Evolutionary conservation across 2,329 filamentous ascomycete species (phyloP), one percentile per base, ranked within the genome.

Genomic region (Exutisphaerella laricina): DNA sequence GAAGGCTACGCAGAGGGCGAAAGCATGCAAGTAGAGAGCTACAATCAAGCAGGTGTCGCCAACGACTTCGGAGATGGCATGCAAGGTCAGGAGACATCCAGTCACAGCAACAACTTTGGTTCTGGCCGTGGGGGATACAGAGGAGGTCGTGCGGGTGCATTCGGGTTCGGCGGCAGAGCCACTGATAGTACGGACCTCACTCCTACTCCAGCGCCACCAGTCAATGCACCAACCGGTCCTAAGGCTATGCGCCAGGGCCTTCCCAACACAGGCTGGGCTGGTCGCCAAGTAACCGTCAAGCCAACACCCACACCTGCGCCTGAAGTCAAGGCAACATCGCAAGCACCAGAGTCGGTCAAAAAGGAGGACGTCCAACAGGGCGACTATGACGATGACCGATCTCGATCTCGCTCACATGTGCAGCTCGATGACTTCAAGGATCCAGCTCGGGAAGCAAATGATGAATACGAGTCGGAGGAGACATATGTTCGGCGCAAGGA

Each of bases 181-280:
- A 53, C 36, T 18, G 51, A 53, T 44, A 51, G 45, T 22, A 56
- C 51, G 13, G 57, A 58, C 29, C 50, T 58, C 31, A 58, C 53
- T 13, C 53, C 53, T 20, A 45, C 55, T 38, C 51, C 58, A 25
- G 59, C 60, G 39, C 61, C 63, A 16, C 63, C 63, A 4, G 43
- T 62, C 39, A 63, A 64, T 68, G 92, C 92, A 20, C 92, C 92
- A 20, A 94, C 85, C 41, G 92, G 89, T 7, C 92, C 92, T 35
- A 89, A 92, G 67, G 92, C 92, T 13, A 94, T 97, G 87, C 79
- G 90, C 50, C 84, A 92, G 66, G 88, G 88, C 21, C 72, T 88
- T 8, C 85, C 86, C 39, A 94, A 94, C 64, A 89, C 83, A 44
- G 86, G 85, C 54, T 77, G 85, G 40, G 77, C 81, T 51, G 78